Evolutionary conservation across 2,329 filamentous ascomycete genomes (phyloP).

Genomic region (Tolypocladium inflatum): DNA sequence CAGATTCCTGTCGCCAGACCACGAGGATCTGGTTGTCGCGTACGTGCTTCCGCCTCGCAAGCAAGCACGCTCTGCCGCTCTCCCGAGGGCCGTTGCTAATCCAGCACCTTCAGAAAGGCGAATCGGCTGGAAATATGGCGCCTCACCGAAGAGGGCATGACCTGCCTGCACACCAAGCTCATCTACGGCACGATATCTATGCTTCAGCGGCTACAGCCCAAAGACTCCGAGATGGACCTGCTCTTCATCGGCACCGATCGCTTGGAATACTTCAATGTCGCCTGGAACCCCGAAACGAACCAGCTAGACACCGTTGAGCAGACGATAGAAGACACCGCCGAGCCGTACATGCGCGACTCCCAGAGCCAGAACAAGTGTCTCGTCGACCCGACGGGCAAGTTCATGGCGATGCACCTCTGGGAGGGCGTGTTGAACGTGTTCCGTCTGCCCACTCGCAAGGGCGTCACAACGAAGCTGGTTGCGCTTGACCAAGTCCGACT

Average conservation of each 20-base stretch:
- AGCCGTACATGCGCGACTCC: conserved; percentile 61
- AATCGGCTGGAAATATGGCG: conserved; percentile 82
- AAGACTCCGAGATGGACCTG: conserved; percentile 66
- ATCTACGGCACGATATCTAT: conserved; percentile 84
- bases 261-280: conserved; percentile 82
- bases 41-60: conserved; percentile 35
- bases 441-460: conserved; percentile 38
- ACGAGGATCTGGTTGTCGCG: conserved; percentile 82
- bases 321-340: conserved; percentile 41
- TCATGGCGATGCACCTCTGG: conserved; percentile 50
- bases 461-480: conserved; percentile 32
- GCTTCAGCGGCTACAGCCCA: conserved; percentile 69
- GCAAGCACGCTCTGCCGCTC: not conserved
- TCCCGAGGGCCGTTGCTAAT: not conserved
- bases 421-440: conserved; percentile 49
- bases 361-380: conserved; percentile 76
- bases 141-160: conserved; percentile 53
- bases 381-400: conserved; percentile 67
- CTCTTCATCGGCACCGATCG: conserved; percentile 89
- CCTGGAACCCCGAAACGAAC: conserved; percentile 58
- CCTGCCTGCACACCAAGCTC: conserved; percentile 56
- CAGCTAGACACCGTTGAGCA: conserved; percentile 43
- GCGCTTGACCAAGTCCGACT: conserved; percentile 46
- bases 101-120: conserved; percentile 50
- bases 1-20: conserved; percentile 61